Conservation (phyloP, 805 yeast genomes). For the Starmerella lactis-condensi region DNA sequence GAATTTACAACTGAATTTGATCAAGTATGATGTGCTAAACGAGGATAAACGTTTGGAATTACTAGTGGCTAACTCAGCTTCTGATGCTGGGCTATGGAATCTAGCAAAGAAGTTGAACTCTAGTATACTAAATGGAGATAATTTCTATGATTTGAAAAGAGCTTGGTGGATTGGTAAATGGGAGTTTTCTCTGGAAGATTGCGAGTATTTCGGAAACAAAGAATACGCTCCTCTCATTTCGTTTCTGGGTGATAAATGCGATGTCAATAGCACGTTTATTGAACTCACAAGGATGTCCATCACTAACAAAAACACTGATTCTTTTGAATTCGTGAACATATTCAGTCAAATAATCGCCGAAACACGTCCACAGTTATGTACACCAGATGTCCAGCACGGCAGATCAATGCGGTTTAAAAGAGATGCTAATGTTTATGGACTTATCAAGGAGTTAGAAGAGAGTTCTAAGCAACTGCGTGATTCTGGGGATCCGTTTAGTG, state of each 20-base stretch:
- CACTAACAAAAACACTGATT: background rate
- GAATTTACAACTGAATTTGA: conserved; percentile 5
- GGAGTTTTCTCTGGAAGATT: conserved; percentile 26
- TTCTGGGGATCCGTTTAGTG: no score
- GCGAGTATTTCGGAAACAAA: background rate
- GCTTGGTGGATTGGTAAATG: conserved; percentile 63
- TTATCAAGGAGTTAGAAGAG: no score
- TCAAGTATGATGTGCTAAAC: conserved; percentile 3
- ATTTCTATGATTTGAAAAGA: conserved; percentile 15
- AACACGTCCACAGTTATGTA: no score
- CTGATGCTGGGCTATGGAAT: conserved; percentile 10
- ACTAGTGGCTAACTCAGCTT: background rate
- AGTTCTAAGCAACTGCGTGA: no score
- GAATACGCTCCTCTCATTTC: no score
- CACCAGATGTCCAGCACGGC: no score
- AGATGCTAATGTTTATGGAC: no score
- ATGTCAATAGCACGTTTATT: background rate
- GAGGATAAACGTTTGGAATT: background rate
- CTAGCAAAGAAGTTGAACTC: conserved; percentile 3
- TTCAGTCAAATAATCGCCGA: no score
- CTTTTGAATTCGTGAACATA: conserved; percentile 1
- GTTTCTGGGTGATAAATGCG: background rate
- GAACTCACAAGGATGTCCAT: background rate
- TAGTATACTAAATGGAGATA: background rate
- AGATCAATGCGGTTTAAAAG: no score